Evolutionary conservation across 371 early-diverging fungal genomes (phyloP), one percentile per base, ranked within the genome.

Genomic region (Syncephalis fuscata): DNA sequence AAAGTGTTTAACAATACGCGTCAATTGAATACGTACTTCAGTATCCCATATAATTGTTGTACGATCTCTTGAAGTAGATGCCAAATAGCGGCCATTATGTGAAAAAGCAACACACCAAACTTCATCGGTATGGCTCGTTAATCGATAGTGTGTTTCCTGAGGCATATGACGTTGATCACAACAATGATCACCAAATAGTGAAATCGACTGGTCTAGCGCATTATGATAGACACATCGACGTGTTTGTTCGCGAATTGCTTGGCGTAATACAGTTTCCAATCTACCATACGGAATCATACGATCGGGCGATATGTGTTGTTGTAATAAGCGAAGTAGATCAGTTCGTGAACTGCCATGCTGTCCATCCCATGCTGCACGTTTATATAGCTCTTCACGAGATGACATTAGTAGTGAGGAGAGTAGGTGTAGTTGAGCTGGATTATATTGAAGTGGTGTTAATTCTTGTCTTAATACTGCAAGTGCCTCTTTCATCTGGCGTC

Each of bases 101-200:
- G 93, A 92, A 57, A 94, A 94, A 2, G 79, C 67, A 36, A 93
- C 64, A 55, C 82, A 85, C 98, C 98, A 97, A 0, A 97, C 92
- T 61, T 97, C 96, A 58, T 94, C 90, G 1, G 61, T 57, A 56
- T 95, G 98, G 8, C 78, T 85, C 17, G 65, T 63, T 2, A 38
- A 15, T 11, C 22, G 19, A n/a, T 10, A 3, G 10, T 36, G 4
- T 3, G 8, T 17, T 45, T 45, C 52, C 42, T 10, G 3, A 5
- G 14, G 27, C 9, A 11, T 16, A n/a, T 23, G 38, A 45, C 43
- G 22, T 5, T 51, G 42, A 43, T 56, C 69, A 53, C 92, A 92
- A 8, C 59, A 40, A 56, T 89, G 90, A 52, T 92, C 83, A 3
- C 65, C 59, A 53, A 72, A 83, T 24, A 92, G 59, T 0, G 82